Percentiles rank a stretch among this genome's conserved stretches.
These are phyloP conservation scores for Trichosporon ovoides DNA, from an alignment of 1,284 basidiomycete species.

Conservation along the genomic window DNA sequence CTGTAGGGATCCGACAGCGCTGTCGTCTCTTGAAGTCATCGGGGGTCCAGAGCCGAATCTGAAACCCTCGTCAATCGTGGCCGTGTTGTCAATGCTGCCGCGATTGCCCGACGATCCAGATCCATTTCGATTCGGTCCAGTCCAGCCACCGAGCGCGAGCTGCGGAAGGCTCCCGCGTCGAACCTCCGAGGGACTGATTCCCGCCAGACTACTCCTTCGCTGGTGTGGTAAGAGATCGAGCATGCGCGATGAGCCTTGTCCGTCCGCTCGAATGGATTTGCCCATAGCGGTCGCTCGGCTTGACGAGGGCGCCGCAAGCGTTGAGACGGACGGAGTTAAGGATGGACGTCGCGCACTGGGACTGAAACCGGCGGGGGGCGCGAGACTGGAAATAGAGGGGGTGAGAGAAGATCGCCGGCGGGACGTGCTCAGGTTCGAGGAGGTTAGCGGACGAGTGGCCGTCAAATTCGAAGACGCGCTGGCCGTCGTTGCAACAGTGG, in stretches of 20 bases:
- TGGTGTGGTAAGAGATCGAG: constrained; percentile 8
- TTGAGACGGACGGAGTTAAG: constrained; percentile 34
- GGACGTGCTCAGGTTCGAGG: constrained; percentile 32
- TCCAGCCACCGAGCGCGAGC: constrained; percentile 33
- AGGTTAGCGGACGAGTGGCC: constrained; percentile 25
- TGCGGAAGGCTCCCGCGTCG: constrained; percentile 42
- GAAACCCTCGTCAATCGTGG: constrained; percentile 26
- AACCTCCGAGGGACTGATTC: constrained; percentile 7
- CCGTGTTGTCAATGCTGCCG: constrained; percentile 27
- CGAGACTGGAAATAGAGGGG: constrained; percentile 29
- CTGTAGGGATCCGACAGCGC: constrained; percentile 8
- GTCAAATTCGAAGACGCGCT: constrained; percentile 38
- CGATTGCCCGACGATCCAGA: constrained; percentile 8
- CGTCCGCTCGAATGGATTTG: constrained; percentile 18
- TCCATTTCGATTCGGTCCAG: constrained; percentile 15
- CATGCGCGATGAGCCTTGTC: constrained; percentile 12
- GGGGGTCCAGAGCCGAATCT: constrained; percentile 30
- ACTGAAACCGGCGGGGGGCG: constrained; percentile 15
- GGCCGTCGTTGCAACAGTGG: constrained; percentile 19
- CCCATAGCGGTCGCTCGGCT: constrained; percentile 28
- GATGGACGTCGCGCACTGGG: constrained; percentile 28
- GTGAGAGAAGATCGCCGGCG: constrained; percentile 37
- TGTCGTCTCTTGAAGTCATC: neutral
- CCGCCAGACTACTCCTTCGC: constrained; percentile 11
- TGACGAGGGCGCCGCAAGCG: constrained; percentile 35